Evolutionary conservation across 495 filamentous ascomycete genomes (phyloP), one percentile per base, ranked within the genome.

Genomic region (Xylaria venustula): DNA sequence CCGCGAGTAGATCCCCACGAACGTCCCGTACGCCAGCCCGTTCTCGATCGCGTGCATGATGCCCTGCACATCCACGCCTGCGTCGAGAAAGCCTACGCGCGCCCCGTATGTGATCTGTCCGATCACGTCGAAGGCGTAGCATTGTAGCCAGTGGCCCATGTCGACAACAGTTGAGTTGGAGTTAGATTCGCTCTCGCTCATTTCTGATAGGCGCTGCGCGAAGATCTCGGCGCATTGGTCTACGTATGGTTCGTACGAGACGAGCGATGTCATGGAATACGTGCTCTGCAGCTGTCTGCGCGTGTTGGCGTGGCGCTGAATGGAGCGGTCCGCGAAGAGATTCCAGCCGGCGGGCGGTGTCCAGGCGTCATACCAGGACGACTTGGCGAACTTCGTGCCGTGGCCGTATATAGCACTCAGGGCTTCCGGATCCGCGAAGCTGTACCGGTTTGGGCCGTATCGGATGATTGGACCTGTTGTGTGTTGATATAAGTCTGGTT

Each of bases 61-160:
- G 3, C 76, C 81, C 26, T 75, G 73, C 28, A 83, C 75, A 30
- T 85, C 83, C 8, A 76, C 60, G 23, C 81, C 83, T 11, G 56
- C 42, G 56, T 82, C 79, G 1, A 84, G 68, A 60, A 82, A 82
- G 0, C 81, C 80, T 55, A 85, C 79, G n/a, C 79, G 75, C 47
- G 80, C 72, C 6, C 77, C 79, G 59, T 79, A 87, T 0, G 80
- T 83, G 47, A 87, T 81, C 52, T 79, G 66, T 7, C 80, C 81
- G 54, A 87, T 84, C 7, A 87, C 82, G 61, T 85, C 84, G 61
- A 84, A 84, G 0, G 83, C 82, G 60, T 82, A 86, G 54, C 77
- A 84, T 60, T 84, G 83, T 30, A 84, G 67, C 80, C 81, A 84
- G 51, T 81, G 72, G 0, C 73, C 73, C 5, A 86, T 71, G 56